Base-by-base conservation (phyloP, 345 rosid genomes). In the Mallotus nudiflorus region DNA sequence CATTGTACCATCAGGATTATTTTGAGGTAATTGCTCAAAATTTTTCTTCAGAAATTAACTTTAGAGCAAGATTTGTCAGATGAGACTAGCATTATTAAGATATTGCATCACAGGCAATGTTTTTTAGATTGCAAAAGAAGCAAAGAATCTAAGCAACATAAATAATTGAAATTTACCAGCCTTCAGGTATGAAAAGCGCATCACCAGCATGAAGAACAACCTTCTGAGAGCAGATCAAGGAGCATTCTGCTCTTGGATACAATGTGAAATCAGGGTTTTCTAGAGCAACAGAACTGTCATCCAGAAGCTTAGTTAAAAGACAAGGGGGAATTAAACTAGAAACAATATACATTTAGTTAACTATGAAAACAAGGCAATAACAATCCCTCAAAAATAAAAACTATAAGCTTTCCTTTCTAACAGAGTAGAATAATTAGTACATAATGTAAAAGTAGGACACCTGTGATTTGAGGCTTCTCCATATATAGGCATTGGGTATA, bases 121-220 rank as follows among this genome's bases (percentile, higher is more conserved):
- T 51, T 51, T 51, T 25, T 6, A 6, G 27, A 51, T 51, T 51
- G 55, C 25, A 51, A 16, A 4, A 20, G 55, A 42, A 42, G 46
- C 4, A 42, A 12, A 42, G 52, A n/a, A 62, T 22, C 6, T 14
- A 20, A 12, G 11, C 5, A 42, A 12, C 46, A 42, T 42, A 42
- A 42, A 53, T 75, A 66, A 64, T 70, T 66, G 78, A 81, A 56
- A 50, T 33, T 85, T 86, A 90, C 96, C 98, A 92, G 84, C 98
- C 99, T 90, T 89, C 99, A 40, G 98, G 99, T 77, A 95, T 90
- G 87, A 92, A 95, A 78, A 95, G 89, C 75, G 89, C 98, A 85
- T 92, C 98, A 45, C 97, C 94, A 33, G 89, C 88, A 44, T 82
- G 73, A 73, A 95, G 97, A 76, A 74, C 78, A 75, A 85, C 89